These are phyloP conservation scores for Saksenaea oblongispora DNA, from an alignment of 371 early-diverging fungal species.

Conservation along the genomic window DNA sequence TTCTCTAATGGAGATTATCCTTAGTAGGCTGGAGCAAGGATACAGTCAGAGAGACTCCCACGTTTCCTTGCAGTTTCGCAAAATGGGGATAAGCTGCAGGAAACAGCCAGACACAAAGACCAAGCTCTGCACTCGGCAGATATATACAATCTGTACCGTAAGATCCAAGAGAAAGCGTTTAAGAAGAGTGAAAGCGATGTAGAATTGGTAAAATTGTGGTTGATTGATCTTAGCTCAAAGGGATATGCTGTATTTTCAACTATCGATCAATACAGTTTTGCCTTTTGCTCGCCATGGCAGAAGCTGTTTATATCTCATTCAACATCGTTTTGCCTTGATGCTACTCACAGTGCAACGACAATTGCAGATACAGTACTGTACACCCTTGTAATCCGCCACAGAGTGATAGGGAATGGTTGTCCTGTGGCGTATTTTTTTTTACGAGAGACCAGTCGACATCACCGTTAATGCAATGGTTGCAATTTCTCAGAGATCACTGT, in stretches of 20 bases:
- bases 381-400: background rate
- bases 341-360: background rate
- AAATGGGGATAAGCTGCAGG: no score
- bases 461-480: background rate
- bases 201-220: background rate
- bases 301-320: background rate
- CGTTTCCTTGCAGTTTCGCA: background rate
- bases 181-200: background rate
- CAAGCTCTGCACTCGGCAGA: background rate
- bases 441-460: background rate
- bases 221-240: background rate
- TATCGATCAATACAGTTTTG: background rate
- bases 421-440: background rate
- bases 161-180: background rate
- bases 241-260: background rate
- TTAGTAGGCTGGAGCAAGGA: background rate
- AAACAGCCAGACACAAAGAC: background rate
- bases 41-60: background rate
- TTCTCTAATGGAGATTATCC: background rate
- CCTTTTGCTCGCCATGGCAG: background rate
- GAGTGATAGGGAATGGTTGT: background rate
- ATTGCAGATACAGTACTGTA: background rate
- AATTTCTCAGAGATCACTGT: background rate
- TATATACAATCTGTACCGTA: background rate
- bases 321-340: constrained; percentile 2